Evolutionary conservation across 495 filamentous ascomycete genomes (phyloP), one percentile per base, ranked within the genome.

Genomic region (Penicillium maclennaniae): DNA sequence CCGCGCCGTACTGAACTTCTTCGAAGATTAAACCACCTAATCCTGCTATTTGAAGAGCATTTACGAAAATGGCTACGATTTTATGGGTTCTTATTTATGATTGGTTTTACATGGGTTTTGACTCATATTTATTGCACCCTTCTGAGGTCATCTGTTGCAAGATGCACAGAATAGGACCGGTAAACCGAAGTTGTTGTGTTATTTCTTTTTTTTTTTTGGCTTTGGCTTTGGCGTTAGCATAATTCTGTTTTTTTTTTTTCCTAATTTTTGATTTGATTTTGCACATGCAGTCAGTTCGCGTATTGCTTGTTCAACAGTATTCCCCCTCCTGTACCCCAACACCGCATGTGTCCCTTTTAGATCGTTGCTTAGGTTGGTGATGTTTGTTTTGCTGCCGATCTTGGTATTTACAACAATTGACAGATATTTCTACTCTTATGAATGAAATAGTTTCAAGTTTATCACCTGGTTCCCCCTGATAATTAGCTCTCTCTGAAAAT

Each of bases 1-100:
- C 34, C 78, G 85, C 58, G 90, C 89, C 3, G 72, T 93, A 50
- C 75, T 93, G 67, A 85, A 85, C 53, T 92, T 93, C 69, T 92
- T 92, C 62, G 87, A 91, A 74, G 87, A 89, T 63, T 78, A 71
- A 63, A 40, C 27, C 27, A 36, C 21, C 27, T 54, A 34, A 17
- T 40, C 19, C 49, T 34, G 10, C 14, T 14, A 34, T 12, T 34
- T 34, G 6, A 14, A 34, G 17, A 1, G 27, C 14, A n/a, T 14
- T 27, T 17, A 25, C 21, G 9, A 15, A 51, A 26, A 20, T 27
- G 25, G 27, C 25, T 47, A 55, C 19, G 47, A 51, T 42, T 41
- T 55, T 27, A 59, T 26, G 56, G 21, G 8, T 23, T n/a, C 39
- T 44, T 9, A 53, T 41, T 40, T 40, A 20, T 7, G 42, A 28